phyloP scores from a whole-genome alignment of 371 early-diverging fungal species.

The Mucor lusitanicus region DNA sequence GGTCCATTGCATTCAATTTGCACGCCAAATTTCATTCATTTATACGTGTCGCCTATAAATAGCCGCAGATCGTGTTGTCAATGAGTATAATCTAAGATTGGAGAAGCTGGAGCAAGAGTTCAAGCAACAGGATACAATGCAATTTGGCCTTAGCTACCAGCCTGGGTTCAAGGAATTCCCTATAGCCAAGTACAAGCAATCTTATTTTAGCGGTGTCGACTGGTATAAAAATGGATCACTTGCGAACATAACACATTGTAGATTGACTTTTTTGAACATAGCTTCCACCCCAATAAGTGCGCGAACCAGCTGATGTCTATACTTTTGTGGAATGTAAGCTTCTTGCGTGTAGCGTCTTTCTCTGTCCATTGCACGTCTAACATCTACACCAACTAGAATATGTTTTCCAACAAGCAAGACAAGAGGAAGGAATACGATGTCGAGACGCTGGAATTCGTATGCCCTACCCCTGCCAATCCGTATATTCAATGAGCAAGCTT shows the following conservation, averaged over 20 bases:
- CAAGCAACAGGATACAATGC: conserved; percentile 30
- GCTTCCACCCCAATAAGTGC: conserved; percentile 70
- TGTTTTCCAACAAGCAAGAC: conserved; percentile 51
- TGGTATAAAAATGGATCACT: conserved; percentile 40
- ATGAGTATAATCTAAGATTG: conserved; percentile 60
- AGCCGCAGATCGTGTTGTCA: conserved; percentile 59
- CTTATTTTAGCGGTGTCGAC: conserved; percentile 64
- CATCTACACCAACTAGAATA: conserved; percentile 37
- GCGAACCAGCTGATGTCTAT: conserved; percentile 69
- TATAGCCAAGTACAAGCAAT: conserved; percentile 53
- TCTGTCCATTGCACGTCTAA: neutral
- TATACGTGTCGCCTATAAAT: neutral
- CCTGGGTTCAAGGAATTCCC: conserved; percentile 63
- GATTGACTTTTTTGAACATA: conserved; percentile 23
- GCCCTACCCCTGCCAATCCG: conserved; percentile 54
- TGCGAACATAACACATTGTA: neutral
- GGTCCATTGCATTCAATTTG: neutral
- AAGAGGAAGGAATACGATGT: conserved; percentile 40
- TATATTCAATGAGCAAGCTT: conserved; percentile 45
- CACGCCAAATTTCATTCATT: neutral
- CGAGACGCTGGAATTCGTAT: conserved; percentile 38
- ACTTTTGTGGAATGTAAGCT: conserved; percentile 63
- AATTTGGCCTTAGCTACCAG: conserved; percentile 64
- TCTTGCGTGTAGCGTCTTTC: neutral
- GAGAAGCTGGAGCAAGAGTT: conserved; percentile 52